Conservation (phyloP, 2,329 filamentous ascomycete genomes). For the Hypoxylon sp. region DNA sequence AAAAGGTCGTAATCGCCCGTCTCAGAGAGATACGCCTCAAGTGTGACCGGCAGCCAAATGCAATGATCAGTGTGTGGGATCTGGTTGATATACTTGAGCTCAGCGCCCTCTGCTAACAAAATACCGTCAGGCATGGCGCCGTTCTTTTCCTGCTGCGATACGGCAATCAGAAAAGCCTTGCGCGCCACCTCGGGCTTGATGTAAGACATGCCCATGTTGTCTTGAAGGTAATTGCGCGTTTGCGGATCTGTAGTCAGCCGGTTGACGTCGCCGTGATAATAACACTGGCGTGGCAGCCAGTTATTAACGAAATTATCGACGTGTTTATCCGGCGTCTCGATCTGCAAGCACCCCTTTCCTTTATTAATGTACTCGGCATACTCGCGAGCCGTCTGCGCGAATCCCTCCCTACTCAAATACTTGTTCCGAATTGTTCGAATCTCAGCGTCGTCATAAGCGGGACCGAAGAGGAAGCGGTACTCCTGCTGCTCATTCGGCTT, state of each 20-base stretch:
- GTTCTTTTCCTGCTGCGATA: constrained; percentile 67
- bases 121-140: constrained; percentile 73
- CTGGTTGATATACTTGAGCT: constrained; percentile 73
- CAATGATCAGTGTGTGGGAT: constrained; percentile 73
- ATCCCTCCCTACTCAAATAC: constrained; percentile 66
- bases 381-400: constrained; percentile 61
- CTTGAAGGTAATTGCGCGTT: constrained; percentile 71
- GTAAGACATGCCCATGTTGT: constrained; percentile 73
- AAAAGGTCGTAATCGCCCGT: constrained; percentile 68
- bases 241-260: constrained; percentile 71
- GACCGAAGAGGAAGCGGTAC: constrained; percentile 70
- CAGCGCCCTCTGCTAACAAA: constrained; percentile 66
- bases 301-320: constrained; percentile 72
- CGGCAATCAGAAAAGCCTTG: constrained; percentile 63
- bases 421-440: constrained; percentile 61
- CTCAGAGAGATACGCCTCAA: constrained; percentile 69
- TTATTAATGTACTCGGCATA: constrained; percentile 67
- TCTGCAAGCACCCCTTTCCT: constrained; percentile 65
- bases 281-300: constrained; percentile 71
- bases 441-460: constrained; percentile 67
- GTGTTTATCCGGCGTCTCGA: constrained; percentile 68
- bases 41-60: constrained; percentile 69
- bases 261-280: constrained; percentile 72
- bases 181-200: constrained; percentile 66
- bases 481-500: constrained; percentile 58